Percentiles rank a stretch among this genome's conserved stretches.
These are phyloP conservation scores for Hygrocybe punicea DNA, from an alignment of 768 basidiomycete species.

Conservation along the genomic window DNA sequence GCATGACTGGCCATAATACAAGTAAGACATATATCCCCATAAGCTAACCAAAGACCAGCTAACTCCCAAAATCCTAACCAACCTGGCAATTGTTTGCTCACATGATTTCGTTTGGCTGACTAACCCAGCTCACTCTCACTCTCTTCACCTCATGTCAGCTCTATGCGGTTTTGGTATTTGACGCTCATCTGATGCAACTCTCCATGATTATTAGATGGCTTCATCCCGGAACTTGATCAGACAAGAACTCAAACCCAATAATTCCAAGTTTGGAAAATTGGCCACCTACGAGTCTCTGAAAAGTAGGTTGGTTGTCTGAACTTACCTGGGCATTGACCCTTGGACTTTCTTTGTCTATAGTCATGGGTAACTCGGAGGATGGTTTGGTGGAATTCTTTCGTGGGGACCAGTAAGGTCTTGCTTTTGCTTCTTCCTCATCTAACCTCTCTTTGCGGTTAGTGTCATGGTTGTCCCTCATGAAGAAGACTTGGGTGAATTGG, in stretches of 20 bases:
- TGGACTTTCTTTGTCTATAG: background rate
- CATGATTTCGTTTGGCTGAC: no score
- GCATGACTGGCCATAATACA: no score
- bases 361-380: background rate
- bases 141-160: no score
- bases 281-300: background rate
- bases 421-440: background rate
- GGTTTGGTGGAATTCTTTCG: background rate
- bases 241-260: background rate
- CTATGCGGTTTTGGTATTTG: background rate
- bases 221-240: background rate
- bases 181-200: background rate
- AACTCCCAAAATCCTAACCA: no score
- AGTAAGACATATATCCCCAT: no score
- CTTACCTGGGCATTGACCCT: background rate
- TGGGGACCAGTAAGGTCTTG: background rate
- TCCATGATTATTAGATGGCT: background rate
- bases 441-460: background rate
- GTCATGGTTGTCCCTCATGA: background rate
- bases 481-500: background rate
- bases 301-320: background rate
- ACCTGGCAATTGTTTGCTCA: no score
- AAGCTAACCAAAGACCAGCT: no score
- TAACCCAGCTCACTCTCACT: background rate
- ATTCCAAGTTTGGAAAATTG: background rate